Evolutionary conservation across 2,329 filamentous ascomycete species (phyloP), one percentile per base, ranked within the genome.

Genomic region (Exophiala spinifera): DNA sequence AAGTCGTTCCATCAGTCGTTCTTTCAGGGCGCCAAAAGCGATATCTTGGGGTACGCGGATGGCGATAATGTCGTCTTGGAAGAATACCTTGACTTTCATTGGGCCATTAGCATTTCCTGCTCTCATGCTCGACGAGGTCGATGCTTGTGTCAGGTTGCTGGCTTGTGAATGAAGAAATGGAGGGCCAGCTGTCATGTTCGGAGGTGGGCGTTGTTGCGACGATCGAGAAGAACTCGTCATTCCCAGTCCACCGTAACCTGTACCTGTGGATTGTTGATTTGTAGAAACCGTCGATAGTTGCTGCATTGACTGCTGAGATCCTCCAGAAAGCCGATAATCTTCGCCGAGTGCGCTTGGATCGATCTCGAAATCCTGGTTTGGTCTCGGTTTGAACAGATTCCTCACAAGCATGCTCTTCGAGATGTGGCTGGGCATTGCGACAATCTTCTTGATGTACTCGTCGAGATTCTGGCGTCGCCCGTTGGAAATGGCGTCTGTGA

Each of bases 401-500:
- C 89, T 88, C 17, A 97, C 92, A 7, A 97, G 76, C 53, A 85
- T 84, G 67, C 89, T 94, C 62, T 85, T 83, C 1, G 89, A 84
- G 60, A 99, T 96, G 68, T 96, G 90, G 0, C 82, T 76, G 2
- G 90, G 89, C 70, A 97, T 87, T 33, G 82, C 81, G 7, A 99
- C 77, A 19, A 99, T 79, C 65, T 94, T 92, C 74, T 95, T 95
- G 64, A 99, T 90, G 66, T 99, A 99, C 48, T 92, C 89, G 66
- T 99, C 91, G 36, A 99, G 76, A 68, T 95, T 96, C 69, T 94
- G 89, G 55, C 94, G 84, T 62, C 94, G 85, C 23, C 91, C 91
- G 67, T 96, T 91, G 15, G 91, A 96, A 65, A 99, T 96, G 33
- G 89, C 89, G 68, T 97, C 92, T n/a, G 92, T 99, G 52, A 97